Base-by-base conservation (phyloP, 257 asterid genomes). In the Scutellaria galericulata region DNA sequence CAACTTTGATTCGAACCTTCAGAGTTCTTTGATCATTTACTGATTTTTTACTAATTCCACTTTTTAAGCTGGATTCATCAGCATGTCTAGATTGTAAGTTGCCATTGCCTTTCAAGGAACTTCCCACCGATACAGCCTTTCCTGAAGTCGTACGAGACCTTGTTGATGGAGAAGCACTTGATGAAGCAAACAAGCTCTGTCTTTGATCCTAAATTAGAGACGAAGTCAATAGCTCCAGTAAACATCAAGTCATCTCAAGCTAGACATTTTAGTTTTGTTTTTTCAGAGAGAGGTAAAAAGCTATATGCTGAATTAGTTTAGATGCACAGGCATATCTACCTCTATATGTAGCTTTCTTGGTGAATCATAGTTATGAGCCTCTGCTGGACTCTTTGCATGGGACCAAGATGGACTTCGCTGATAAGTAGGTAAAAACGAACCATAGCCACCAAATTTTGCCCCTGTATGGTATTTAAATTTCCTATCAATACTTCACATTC, bases 401-500 rank as follows among this genome's bases (percentile, higher is more conserved):
- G 95, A 80, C 88, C 83, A 79, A 57, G 91, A 82, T 22, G 99
- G 98, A 50, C 97, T 89, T 64, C 95, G 87, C 77, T 85, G 96
- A 80, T 87, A 78, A 63, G 95, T 77, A 65, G 98, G 99, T 70
- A 95, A 86, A 86, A 95, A 95, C 31, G 99, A 92, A 79, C 99
- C 99, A 76, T 92, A 95, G 75, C 92, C 95, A 13, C 99, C 99
- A 82, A 79, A 95, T 86, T 91, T 95, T 31, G 99, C 86, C 73
- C 99, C 99, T 95, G 87, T 70, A 55, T 70, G 67, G 71, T 67
- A 87, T 76, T 74, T 58, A 84, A 76, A 75, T 60, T 55, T 66
- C 70, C 24, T 56, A 71, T 87, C 60, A 90, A 65, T 74, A 81
- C 75, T 53, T 75, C 66, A 62, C 75, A 78, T 70, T 62, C 52